Evolutionary conservation across 441 rosid species (phyloP), one percentile per base, ranked within the genome.

Genomic region (Populus trichocarpa): DNA sequence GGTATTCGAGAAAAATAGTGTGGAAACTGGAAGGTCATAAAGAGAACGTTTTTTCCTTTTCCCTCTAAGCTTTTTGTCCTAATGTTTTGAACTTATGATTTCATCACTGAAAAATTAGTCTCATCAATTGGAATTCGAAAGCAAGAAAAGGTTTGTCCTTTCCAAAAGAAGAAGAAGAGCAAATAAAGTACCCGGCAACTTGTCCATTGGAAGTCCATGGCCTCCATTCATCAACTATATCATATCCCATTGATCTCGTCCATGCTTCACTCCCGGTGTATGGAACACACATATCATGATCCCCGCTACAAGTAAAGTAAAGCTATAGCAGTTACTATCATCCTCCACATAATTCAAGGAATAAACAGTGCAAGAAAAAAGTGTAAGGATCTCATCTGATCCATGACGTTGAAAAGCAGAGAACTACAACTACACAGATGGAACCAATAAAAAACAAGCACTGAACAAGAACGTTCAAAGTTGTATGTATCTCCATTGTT

Each of bases 221-320:
- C 78, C 97, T 88, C 98, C 98, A 93, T 84, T 90, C 90, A 78
- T 96, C 97, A 22, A 87, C 78, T 61, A 91, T 83, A 67, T 86
- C 81, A 71, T 90, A 93, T 76, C 96, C 97, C 82, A 96, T 36
- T 5, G 99, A 85, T 83, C 86, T 87, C 22, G 99, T 96, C 98
- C 97, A 93, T n/a, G 98, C 99, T 87, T 93, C 85, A 64, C 92
- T 90, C 3, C 98, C 97, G 3, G 99, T 96, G 85, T 79, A 92
- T 10, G 97, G 99, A 77, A 96, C 93, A 71, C 94, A 90, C 98
- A 92, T 85, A 79, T 92, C 99, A 50, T 92, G 97, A 87, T 95
- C 98, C 59, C 97, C 99, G 6, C 97, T 96, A 83, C 81, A 12
- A 32, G 26, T 23, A 67, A 14, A 65, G 61, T 16, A 46, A 46